Evolutionary conservation across 2,329 filamentous ascomycete genomes (phyloP).

Genomic region (Akanthomyces muscarius): DNA sequence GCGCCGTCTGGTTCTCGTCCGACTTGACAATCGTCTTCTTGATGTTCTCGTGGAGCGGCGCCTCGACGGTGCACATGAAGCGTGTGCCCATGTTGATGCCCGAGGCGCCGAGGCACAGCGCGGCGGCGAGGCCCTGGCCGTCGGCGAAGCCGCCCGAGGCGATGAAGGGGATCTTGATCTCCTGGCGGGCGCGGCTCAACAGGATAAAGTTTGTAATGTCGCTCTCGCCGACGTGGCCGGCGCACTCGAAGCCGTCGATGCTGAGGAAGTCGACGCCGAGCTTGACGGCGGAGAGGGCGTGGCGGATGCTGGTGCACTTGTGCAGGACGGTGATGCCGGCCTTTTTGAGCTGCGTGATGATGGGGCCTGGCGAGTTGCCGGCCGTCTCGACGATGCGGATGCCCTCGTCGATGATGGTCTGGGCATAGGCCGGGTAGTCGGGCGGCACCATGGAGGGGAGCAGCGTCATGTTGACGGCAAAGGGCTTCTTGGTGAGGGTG

Average conservation of each 20-base stretch:
- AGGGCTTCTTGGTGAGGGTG: constrained; percentile 72
- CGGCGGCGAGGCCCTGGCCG: constrained; percentile 86
- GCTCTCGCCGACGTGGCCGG: constrained; percentile 79
- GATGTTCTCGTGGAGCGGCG: constrained; percentile 88
- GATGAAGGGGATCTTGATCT: constrained; percentile 84
- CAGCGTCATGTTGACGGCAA: constrained; percentile 93
- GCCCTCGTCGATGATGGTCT: constrained; percentile 89
- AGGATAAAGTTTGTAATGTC: constrained; percentile 91
- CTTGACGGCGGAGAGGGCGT: constrained; percentile 87
- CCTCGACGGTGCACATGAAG: constrained; percentile 94
- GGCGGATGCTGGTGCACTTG: constrained; percentile 96
- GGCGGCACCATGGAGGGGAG: constrained; percentile 86
- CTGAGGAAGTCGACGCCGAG: constrained; percentile 94
- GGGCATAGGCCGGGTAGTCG: constrained; percentile 87
- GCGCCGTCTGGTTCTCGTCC: constrained; percentile 83
- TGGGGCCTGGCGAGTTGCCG: constrained; percentile 80
- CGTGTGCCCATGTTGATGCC: constrained; percentile 98
- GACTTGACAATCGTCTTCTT: constrained; percentile 89
- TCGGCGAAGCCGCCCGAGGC: constrained; percentile 95
- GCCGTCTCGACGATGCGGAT: constrained; percentile 89
- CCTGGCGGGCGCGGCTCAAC: constrained; percentile 77
- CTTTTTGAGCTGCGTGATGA: constrained; percentile 84
- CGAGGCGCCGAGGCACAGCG: constrained; percentile 81
- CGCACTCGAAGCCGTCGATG: constrained; percentile 98
- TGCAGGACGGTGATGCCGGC: constrained; percentile 78